Base-by-base conservation (phyloP, 2,329 filamentous ascomycete genomes). In the Penicillium carneum region DNA sequence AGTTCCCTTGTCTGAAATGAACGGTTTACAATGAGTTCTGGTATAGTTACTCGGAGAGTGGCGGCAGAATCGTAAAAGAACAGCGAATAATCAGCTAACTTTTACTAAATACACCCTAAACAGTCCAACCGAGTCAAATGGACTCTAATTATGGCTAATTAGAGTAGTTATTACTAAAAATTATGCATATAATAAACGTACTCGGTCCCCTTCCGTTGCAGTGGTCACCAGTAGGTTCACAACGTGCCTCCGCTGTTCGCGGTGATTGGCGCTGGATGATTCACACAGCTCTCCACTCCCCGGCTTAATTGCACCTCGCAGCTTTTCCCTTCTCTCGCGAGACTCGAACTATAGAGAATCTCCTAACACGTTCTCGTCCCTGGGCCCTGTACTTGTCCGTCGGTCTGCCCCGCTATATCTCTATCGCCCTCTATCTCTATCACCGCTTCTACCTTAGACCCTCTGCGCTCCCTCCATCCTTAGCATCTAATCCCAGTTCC, bases 231-330 rank as follows among this genome's bases (percentile, higher is more conserved):
- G 52, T 66, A 41, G 62, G 54, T 56, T 36, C 26, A 31, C 41
- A 69, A 69, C 68, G 68, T 70, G 68, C 63, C 59, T 59, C 39
- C 41, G 48, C 51, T 53, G 58, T 52, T 63, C 55, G 38, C 59
- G 55, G 59, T 70, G 66, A 70, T 70, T 69, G 68, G 68, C 62
- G 59, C 55, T 48, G 18, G 23, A 45, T 57, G 43, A 54, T 47
- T 53, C 57, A 36, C 47, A 9, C 34, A 70, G 66, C 62, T 65
- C 68, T 55, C 65, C 68, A 66, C 66, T 63, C 48, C 36, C n/a
- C 48, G 53, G 52, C 59, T 68, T 57, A 50, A 48, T 29, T 38
- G 52, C 41, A 62, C 61, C 59, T 65, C 54, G 34, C 31, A 60
- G 48, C 51, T 61, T 49, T 39, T 51, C 49, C 63, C 23, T 57